These are phyloP conservation scores for Avena insularis DNA, from an alignment of 176 grass and related monocot species.

Conservation along the genomic window DNA sequence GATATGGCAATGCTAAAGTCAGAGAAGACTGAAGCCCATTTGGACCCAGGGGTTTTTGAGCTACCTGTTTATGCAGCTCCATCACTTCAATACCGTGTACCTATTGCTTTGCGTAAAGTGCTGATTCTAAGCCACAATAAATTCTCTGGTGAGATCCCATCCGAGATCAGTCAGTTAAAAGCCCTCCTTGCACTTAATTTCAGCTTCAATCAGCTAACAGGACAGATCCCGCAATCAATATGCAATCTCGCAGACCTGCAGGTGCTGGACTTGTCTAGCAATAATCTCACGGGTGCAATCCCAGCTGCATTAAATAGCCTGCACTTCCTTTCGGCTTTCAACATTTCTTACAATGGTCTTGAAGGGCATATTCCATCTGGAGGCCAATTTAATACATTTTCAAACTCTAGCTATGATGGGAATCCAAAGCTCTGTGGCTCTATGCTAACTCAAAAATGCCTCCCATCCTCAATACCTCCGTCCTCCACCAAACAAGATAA, in stretches of 20 bases:
- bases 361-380: conserved; percentile 38
- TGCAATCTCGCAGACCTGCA: conserved; percentile 35
- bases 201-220: conserved; percentile 20
- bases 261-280: conserved; percentile 3
- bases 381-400: conserved; percentile 35
- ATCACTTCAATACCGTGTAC: not conserved
- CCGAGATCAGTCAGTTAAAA: conserved; percentile 7
- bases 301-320: not conserved
- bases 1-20: conserved; percentile 21
- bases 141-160: not conserved
- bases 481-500: conserved; percentile 30
- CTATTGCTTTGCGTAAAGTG: not conserved
- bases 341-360: conserved; percentile 31
- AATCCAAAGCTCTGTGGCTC: conserved; percentile 33
- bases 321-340: not conserved
- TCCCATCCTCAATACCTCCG: not conserved
- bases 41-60: not conserved
- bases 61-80: not conserved
- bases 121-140: conserved; percentile 1
- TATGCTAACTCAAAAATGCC: not conserved
- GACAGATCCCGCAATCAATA: conserved; percentile 22
- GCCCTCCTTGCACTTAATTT: not conserved
- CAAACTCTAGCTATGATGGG: not conserved
- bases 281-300: conserved; percentile 24
- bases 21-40: not conserved